A percentile compares a stretch with the other conserved stretches of the same genome.
These are phyloP conservation scores for Microstroma glucosiphilum DNA, from an alignment of 1,284 basidiomycete genomes.

Conservation along the genomic window DNA sequence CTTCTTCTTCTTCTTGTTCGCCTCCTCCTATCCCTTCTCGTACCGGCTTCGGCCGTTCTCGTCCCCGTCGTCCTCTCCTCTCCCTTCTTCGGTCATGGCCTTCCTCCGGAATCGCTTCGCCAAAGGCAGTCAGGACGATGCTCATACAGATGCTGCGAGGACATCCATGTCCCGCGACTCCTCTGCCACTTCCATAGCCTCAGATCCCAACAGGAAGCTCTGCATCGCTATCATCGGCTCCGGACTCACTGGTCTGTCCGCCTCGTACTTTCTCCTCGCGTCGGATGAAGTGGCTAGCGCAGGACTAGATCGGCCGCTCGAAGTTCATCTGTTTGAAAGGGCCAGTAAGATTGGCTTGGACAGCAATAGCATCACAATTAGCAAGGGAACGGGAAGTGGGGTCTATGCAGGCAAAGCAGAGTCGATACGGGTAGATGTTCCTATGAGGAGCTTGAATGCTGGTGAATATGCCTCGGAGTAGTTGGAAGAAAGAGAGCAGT, in stretches of 20 bases:
- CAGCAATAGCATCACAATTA: slow-evolving; percentile 37
- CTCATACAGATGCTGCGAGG: too few relatives aligned
- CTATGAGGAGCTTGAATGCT: slow-evolving; percentile 46
- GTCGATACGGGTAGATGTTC: slow-evolving; percentile 37
- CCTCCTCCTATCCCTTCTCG: too few relatives aligned
- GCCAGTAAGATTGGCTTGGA: slow-evolving; percentile 42
- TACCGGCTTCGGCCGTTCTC: too few relatives aligned
- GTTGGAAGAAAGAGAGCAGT: not conserved
- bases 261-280: slow-evolving; percentile 70
- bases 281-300: not conserved
- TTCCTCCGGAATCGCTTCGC: too few relatives aligned
- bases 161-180: not conserved
- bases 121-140: too few relatives aligned
- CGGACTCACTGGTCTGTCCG: slow-evolving; percentile 74
- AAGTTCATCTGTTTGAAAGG: slow-evolving; percentile 40
- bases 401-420: not conserved
- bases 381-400: slow-evolving; percentile 8
- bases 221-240: slow-evolving; percentile 75
- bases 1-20: too few relatives aligned
- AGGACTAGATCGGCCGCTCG: slow-evolving; percentile 12
- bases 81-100: too few relatives aligned
- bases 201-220: not conserved
- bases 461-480: slow-evolving; percentile 13
- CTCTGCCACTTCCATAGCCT: not conserved
- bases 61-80: too few relatives aligned